Base-by-base conservation (phyloP, 345 rosid genomes). In the Alliaria petiolata region DNA sequence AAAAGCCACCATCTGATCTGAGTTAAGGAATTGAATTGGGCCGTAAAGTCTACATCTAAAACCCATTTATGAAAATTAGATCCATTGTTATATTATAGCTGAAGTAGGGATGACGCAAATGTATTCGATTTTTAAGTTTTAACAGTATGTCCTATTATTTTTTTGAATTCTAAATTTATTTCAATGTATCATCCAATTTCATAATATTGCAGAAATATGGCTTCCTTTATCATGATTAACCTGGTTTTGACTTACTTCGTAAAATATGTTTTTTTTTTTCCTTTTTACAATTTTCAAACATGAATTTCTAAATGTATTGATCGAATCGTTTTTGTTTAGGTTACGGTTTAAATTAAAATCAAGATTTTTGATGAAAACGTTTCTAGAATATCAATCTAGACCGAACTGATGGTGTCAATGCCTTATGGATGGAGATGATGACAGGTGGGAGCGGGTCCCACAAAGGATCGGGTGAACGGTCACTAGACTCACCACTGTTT, bases 391-490 rank as follows among this genome's bases (percentile, higher is more conserved):
- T 43, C n/a, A n/a, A 63, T 54, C 19, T 33, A 43, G 47, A 11
- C 9, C 53, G 36, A 53, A 54, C 45, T 64, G 49, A 56, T 46
- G 71, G 77, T 56, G 43, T 13, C 4, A 53, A 46, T 36, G 16
- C 25, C 25, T 28, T 46, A 28, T 6, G 13, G 34, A 61, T 4
- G 26, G 19, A 62, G 76, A 72, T 44, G 70, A 13, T 13, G 59
- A 58, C 66, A 38, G 0, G 66, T 73, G 71, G 50, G 54, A 12
- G 38, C n/a, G 46, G 19, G 5, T 22, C 56, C 73, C 67, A 67
- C 53, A 8, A 25, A 75, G 39, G 50, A 75, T 75, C 43, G 10
- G 78, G 69, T 75, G 69, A 59, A 60, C 56, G 55, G 78, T 75
- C 78, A 38, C 62, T 42, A 9, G 25, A 40, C 38, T 36, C 25